Conservation (phyloP, 148 eudicot genomes). For the Silene conica region DNA sequence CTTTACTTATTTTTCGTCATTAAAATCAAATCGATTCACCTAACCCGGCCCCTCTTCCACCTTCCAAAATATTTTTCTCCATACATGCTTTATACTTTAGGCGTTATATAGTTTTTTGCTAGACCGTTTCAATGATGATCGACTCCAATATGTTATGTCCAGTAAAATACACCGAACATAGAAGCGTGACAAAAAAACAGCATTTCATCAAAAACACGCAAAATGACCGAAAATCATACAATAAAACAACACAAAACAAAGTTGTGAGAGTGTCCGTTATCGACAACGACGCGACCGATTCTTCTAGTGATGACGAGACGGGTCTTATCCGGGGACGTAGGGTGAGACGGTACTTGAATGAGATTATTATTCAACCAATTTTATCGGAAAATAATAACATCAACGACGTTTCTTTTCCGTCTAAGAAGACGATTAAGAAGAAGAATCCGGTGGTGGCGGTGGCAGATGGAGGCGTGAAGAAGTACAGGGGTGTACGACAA, state of each 20-base stretch:
- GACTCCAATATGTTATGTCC: conserved; percentile 41
- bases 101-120: background rate
- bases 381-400: background rate
- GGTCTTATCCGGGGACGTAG: conserved; percentile 46
- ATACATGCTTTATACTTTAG: background rate
- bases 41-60: no score
- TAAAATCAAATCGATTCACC: no score
- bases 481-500: conserved; percentile 77
- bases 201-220: background rate
- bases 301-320: no score
- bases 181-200: conserved; percentile 26
- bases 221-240: background rate
- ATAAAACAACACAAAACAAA: background rate
- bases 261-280: no score
- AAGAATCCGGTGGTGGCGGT: background rate
- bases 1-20: no score
- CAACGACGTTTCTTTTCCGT: background rate
- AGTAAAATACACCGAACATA: conserved; percentile 57
- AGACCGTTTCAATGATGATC: conserved; percentile 14
- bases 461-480: conserved; percentile 29
- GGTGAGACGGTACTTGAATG: conserved; percentile 53
- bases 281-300: no score
- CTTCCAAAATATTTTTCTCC: no score
- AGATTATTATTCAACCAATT: conserved; percentile 38
- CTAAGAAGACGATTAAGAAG: conserved; percentile 20